A percentile compares a stretch with the other conserved stretches of the same genome.
These are phyloP conservation scores for Candida dendrica DNA, from an alignment of 805 yeast species.

Conservation along the genomic window DNA sequence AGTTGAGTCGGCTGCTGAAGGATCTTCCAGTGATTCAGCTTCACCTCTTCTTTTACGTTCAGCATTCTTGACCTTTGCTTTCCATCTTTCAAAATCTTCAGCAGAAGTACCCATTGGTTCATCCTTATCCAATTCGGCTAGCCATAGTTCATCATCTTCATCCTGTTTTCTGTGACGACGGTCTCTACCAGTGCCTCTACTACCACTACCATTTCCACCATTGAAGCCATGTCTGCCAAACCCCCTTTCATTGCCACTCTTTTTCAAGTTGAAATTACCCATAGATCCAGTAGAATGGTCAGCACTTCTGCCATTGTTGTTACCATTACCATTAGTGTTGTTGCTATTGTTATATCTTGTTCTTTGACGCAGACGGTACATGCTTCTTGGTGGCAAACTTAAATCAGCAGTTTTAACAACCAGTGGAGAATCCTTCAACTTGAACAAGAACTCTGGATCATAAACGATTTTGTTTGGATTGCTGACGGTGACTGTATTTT, in stretches of 20 bases:
- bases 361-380: constrained; percentile 9
- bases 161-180: constrained; percentile 6
- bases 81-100: constrained; percentile 34
- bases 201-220: constrained; percentile 6
- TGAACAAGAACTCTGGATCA: constrained; percentile 6
- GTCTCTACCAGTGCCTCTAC: constrained; percentile 10
- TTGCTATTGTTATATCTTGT: background rate
- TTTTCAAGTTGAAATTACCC: constrained; percentile 22
- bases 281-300: constrained; percentile 17
- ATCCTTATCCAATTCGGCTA: constrained; percentile 13
- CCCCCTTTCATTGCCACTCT: constrained; percentile 4
- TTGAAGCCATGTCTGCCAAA: background rate
- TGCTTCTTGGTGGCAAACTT: constrained; percentile 15
- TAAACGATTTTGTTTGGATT: constrained; percentile 11
- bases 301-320: constrained; percentile 8
- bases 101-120: constrained; percentile 11
- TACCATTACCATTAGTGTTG: constrained; percentile 2
- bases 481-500: constrained; percentile 5
- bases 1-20: background rate
- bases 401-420: constrained; percentile 11
- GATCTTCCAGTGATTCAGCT: constrained; percentile 3
- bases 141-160: constrained; percentile 15
- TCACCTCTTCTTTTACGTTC: constrained; percentile 28
- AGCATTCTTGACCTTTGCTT: constrained; percentile 28
- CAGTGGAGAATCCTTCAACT: constrained; percentile 5